Evolutionary conservation across 2,329 filamentous ascomycete species (phyloP), one percentile per base, ranked within the genome.

Genomic region (Fusarium sp.): DNA sequence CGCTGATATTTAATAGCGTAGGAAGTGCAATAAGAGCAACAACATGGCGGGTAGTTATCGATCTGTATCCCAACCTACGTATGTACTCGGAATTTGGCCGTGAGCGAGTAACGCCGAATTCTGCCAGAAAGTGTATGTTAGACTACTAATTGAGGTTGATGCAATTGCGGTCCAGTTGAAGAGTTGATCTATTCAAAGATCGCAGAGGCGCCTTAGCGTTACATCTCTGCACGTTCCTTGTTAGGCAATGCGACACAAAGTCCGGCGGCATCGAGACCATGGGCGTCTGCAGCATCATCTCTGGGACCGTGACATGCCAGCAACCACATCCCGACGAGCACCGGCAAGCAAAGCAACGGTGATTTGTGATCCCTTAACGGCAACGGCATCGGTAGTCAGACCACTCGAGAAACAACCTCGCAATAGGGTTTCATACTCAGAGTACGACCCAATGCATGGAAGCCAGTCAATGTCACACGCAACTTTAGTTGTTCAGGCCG

Each of bases 181-280:
- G 44, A 42, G 34, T 46, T 40, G 44, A 64, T 64, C 54, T 59
- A 63, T 58, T 28, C 28, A 58, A 13, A 58, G 59, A 64, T 64
- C 61, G 38, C 33, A 55, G 34, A 54, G 30, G 57, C 40, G 36
- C 30, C 50, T 40, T 40, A 53, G 44, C 42, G 50, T 63, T 47
- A 50, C 34, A 46, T 38, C 41, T 52, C 61, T 44, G 36, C 41
- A 42, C 38, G 42, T 34, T 45, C 59, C 38, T 49, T 47, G 66
- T 50, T 49, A 52, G 49, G 50, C 40, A 34, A 60, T 71, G 67
- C 62, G 57, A 53, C 51, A 51, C 57, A 54, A 51, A 55, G 57
- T 69, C 60, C 44, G 73, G 62, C 59, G 65, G 66, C 57, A 69
- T 69, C 67, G 71, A 73, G 69, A 67, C 54, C 47, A 40, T 51